A percentile compares a stretch with the other conserved stretches of the same genome.
phyloP scores from a whole-genome alignment of 345 rosid species.

The Nephelium lappaceum region DNA sequence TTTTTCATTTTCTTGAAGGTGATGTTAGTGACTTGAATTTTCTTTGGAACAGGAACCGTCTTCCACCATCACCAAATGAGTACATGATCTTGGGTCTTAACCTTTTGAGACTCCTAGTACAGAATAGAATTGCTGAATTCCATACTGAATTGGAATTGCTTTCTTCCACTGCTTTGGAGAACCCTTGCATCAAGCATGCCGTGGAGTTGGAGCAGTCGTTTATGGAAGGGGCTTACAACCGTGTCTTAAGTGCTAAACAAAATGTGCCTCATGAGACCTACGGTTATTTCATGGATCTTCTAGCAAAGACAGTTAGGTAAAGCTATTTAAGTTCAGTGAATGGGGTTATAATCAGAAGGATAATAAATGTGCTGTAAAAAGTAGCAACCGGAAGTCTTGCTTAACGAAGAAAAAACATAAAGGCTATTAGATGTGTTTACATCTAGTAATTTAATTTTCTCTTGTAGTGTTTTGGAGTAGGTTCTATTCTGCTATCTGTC shows the following conservation, averaged over 20 bases:
- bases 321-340: background rate
- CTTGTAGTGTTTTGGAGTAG: background rate
- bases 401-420: background rate
- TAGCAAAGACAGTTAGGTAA: constrained; percentile 97
- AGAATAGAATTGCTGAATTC: constrained; percentile 95
- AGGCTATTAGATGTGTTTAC: background rate
- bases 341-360: background rate
- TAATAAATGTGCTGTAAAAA: background rate
- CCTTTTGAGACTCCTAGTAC: constrained; percentile 90
- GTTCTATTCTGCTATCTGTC: background rate
- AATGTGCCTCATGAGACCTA: constrained; percentile 84
- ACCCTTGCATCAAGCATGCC: constrained; percentile 90
- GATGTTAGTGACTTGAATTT: constrained; percentile 13
- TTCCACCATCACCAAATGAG: constrained; percentile 81
- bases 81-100: constrained; percentile 88
- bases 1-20: background rate
- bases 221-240: constrained; percentile 98
- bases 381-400: background rate
- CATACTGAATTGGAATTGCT: constrained; percentile 94
- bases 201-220: constrained; percentile 99
- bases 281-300: constrained; percentile 97
- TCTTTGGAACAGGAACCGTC: constrained; percentile 51
- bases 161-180: constrained; percentile 72
- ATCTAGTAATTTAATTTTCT: background rate
- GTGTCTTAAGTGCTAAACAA: constrained; percentile 91